These are phyloP conservation scores for Cardamine chenopodiifolia DNA, from an alignment of 345 rosid species.

Conservation along the genomic window DNA sequence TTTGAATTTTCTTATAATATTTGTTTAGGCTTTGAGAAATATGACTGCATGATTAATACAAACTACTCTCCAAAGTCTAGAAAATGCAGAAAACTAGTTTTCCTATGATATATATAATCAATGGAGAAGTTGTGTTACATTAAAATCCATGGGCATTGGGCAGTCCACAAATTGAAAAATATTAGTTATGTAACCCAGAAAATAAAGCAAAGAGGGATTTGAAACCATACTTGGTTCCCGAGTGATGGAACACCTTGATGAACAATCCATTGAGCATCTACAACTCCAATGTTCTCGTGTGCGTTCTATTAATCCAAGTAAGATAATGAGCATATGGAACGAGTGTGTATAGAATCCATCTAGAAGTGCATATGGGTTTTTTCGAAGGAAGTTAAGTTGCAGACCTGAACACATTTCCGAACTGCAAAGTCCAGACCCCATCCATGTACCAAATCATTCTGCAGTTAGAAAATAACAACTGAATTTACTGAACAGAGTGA, in stretches of 20 bases:
- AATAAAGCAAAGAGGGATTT: neutral
- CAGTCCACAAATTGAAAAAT: neutral
- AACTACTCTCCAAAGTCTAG: neutral
- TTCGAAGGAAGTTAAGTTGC: slow-evolving; percentile 18
- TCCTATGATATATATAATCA: neutral
- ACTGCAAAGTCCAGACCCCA: slow-evolving; percentile 81
- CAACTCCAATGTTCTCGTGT: slow-evolving; percentile 71
- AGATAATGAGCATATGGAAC: neutral
- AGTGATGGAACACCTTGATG: slow-evolving; percentile 76
- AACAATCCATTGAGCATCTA: slow-evolving; percentile 72
- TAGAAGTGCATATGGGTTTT: neutral
- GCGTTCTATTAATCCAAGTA: slow-evolving; percentile 48
- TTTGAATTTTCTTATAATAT: neutral
- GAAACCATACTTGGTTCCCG: slow-evolving; percentile 60
- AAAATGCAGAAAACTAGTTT: neutral
- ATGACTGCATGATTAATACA: neutral
- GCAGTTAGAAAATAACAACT: slow-evolving; percentile 17
- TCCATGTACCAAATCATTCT: slow-evolving; percentile 82
- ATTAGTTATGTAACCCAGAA: neutral
- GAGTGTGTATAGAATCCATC: neutral
- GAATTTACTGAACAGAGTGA: neutral
- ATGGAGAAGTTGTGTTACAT: slow-evolving; percentile 2
- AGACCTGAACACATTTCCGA: slow-evolving; percentile 69
- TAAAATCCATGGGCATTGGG: neutral
- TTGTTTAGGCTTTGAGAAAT: neutral